Percentiles rank a stretch among this genome's conserved stretches.
phyloP scores from a whole-genome alignment of 805 yeast genomes.

The Cyberlindnera maritima region DNA sequence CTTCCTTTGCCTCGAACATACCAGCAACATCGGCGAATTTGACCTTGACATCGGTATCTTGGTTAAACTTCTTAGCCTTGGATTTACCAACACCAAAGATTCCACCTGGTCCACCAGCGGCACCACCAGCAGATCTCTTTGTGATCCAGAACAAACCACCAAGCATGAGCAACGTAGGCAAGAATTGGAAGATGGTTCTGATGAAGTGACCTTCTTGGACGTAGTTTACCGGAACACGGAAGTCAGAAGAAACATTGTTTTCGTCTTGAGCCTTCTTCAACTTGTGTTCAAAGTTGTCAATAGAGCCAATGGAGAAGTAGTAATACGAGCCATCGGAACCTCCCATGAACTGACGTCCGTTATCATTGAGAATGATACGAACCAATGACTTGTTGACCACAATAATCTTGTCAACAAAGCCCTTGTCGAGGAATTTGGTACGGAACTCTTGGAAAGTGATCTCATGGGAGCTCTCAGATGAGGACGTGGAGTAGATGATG shows the following conservation, averaged over 20 bases:
- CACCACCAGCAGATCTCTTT: conserved; percentile 50
- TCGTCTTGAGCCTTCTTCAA: conserved; percentile 74
- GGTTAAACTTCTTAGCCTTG: conserved; percentile 87
- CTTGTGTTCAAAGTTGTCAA: conserved; percentile 82
- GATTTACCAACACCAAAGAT: conserved; percentile 90
- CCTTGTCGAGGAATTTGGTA: conserved; percentile 67
- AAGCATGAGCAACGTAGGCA: conserved; percentile 87
- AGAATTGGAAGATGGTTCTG: conserved; percentile 63
- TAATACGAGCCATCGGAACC: conserved; percentile 36
- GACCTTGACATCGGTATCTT: conserved; percentile 85
- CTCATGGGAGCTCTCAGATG: conserved; percentile 42
- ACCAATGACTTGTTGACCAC: conserved; percentile 80
- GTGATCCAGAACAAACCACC: conserved; percentile 88
- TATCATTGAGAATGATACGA: conserved; percentile 62
- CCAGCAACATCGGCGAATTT: conserved; percentile 97
- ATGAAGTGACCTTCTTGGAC: conserved; percentile 66
- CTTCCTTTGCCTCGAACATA: conserved; percentile 93
- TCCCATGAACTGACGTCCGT: conserved; percentile 48
- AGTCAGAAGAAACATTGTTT: conserved; percentile 54
- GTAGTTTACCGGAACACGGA: conserved; percentile 80
- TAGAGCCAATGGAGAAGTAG: conserved; percentile 81
- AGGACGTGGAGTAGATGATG: conserved; percentile 29
- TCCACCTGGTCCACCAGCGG: conserved; percentile 59
- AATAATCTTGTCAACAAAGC: conserved; percentile 66
- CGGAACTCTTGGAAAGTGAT: conserved; percentile 93